Evolutionary conservation across 352 stramenopile genomes (phyloP).

Genomic region (Phytophthora capsici): DNA sequence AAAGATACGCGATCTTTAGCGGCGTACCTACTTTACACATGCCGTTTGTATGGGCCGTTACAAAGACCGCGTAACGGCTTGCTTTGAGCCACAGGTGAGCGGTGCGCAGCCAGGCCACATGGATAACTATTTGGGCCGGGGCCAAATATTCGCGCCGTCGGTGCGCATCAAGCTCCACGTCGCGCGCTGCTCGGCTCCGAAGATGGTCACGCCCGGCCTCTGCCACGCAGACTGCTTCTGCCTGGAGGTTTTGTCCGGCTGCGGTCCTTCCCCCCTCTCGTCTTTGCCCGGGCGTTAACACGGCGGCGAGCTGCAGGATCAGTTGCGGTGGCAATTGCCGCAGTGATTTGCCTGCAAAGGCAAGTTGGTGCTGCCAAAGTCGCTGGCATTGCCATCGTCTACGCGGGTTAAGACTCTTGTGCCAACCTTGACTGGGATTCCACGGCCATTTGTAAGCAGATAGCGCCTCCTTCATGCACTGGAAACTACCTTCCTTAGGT

Average conservation of each 20-base stretch:
- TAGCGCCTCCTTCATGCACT: no score
- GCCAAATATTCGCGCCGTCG: conserved; percentile 29
- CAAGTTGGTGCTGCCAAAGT: not conserved
- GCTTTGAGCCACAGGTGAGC: conserved; percentile 9
- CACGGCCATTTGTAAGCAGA: no score
- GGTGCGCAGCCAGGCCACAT: conserved; percentile 15
- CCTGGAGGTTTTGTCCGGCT: conserved; percentile 10
- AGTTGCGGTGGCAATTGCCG: conserved; percentile 6
- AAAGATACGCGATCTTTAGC: conserved; percentile 33
- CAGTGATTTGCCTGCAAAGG: conserved; percentile 14
- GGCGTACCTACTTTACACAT: conserved; percentile 25
- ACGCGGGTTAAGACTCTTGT: no score
- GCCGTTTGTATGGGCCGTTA: conserved; percentile 22
- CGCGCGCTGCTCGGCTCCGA: conserved; percentile 5
- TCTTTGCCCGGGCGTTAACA: conserved; percentile 27
- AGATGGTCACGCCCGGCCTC: conserved; percentile 7
- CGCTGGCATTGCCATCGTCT: no score
- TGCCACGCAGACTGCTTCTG: conserved; percentile 23
- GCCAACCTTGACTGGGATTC: no score
- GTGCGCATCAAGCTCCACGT: conserved; percentile 3
- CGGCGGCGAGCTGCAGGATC: conserved; percentile 3
- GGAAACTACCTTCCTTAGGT: no score
- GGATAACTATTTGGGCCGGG: conserved; percentile 16
- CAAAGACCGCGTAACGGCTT: conserved; percentile 16
- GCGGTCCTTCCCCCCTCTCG: conserved; percentile 23